Evolutionary conservation across 1,284 basidiomycete species (phyloP), one percentile per base, ranked within the genome.

Genomic region (Ganoderma lingzhi): DNA sequence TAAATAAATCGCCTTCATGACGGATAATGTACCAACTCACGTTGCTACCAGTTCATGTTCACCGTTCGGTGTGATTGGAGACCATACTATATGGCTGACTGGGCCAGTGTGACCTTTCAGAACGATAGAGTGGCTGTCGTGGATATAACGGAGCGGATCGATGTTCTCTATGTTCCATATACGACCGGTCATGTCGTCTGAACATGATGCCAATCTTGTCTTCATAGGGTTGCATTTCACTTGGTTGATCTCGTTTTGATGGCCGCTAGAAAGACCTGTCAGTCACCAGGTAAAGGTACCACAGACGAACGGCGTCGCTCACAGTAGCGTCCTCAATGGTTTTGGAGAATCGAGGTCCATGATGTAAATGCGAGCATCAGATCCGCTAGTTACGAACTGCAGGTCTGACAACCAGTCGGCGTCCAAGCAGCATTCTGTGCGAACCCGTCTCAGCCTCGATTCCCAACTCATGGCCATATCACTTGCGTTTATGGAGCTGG

Each of bases 361-460:
- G 10, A 93, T 84, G 62, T 89, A 84, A 45, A 93, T 86, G n/a
- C 84, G 76, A 53, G 83, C 83, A 78, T 96, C 93, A 37, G 92
- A 90, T 39, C 92, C 92, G 75, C 90, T 92, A 55, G 87, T 92
- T 17, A 88, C 91, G 74, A 95, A 96, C 6, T 85, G 87, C 28
- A 85, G 83, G 28, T 93, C 90, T 67, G 89, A 87, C 42, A 95
- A 75, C 94, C 94, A 96, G 69, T 93, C 93, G 19, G 93, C 86
- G 75, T 96, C 94, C 76, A 95, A 79, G 77, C 93, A 93, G 75
- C 91, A 93, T 77, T 91, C 93, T 89, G 69, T 45, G 62, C 45
- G 9, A 70, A 51, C 39, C 69, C 55, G 59, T 4, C 67, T 58
- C 45, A 64, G 39, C 73, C 70, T 62, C 62, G 39, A 48, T 35